Evolutionary conservation across 2,329 filamentous ascomycete species (phyloP), one percentile per base, ranked within the genome.

Genomic region (Fusarium virguliforme): DNA sequence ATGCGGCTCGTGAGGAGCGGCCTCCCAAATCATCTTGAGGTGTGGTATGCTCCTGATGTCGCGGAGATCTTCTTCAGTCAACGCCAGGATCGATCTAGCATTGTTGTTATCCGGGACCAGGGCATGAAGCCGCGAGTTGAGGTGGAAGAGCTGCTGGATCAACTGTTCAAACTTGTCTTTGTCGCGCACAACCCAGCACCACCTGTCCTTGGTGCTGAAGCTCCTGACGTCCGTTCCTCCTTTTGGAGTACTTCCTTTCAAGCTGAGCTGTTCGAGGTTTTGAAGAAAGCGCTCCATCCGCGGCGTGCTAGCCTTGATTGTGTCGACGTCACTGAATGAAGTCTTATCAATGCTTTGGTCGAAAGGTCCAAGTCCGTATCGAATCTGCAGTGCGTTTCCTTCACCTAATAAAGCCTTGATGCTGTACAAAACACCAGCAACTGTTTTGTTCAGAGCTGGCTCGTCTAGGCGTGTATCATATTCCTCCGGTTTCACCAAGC

Each of bases 131-230:
- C 37, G 59, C 4, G 61, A 15, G 6, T 22, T 13, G 26, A 64
- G 55, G 26, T 59, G 34, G 3, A 55, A 15, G 4, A 64, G 18
- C 2, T 64, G 35, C 10, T 28, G 8, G 6, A 59, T 26, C 26
- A 64, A 30, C 5, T 54, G 24, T 18, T 55, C 46, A 38, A 64
- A 64, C 22, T 60, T 43, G 3, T 35, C 12, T 12, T 46, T 64
- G 22, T 64, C 61, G 4, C 7, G n/a, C 26, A 64, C 55, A 12
- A 41, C 46, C 61, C 61, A 64, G 15, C 55, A 18, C 18, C 18
- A 18, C 18, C 18, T 18, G 18, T 18, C 18, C 18, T 18, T 18
- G 18, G 18, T 18, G 18, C 18, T 18, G 18, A 18, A 18, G 18
- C 18, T 18, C 18, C 18, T 18, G 18, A 18, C 18, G 18, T 18